Evolutionary conservation across 352 stramenopile genomes (phyloP).

Genomic region (Globisporangium parvum): DNA sequence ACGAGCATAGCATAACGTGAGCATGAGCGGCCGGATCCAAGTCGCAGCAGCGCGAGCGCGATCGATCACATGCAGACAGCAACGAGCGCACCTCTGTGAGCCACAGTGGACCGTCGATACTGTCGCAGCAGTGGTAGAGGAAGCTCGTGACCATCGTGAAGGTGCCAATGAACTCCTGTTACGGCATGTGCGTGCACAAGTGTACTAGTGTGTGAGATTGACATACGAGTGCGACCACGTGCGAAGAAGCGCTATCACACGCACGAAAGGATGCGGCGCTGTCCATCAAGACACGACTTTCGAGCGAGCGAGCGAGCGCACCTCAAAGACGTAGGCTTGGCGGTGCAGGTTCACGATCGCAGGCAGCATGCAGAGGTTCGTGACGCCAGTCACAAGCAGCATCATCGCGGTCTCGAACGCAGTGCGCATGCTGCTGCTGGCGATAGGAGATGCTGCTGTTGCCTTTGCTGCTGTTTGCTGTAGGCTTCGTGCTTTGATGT

Average conservation of each 20-base stretch:
- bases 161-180: conserved; percentile 63
- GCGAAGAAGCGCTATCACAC: background rate
- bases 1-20: background rate
- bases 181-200: background rate
- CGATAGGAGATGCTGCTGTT: no score
- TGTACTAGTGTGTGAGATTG: background rate
- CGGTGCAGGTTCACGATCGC: conserved; percentile 52
- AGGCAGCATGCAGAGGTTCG: conserved; percentile 78
- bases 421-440: conserved; percentile 35
- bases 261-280: background rate
- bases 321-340: conserved; percentile 67
- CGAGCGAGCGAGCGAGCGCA: conserved; percentile 15
- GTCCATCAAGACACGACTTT: no score
- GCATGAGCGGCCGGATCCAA: background rate
- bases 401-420: conserved; percentile 64
- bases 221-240: background rate
- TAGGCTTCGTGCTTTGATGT: background rate
- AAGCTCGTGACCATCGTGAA: conserved; percentile 81
- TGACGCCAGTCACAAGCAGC: conserved; percentile 64
- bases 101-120: conserved; percentile 66
- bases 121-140: conserved; percentile 76
- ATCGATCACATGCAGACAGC: background rate
- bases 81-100: conserved; percentile 43
- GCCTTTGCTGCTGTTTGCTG: background rate
- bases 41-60: no score